Evolutionary conservation across 2,329 filamentous ascomycete species (phyloP).

Genomic region (Hymenoscyphus repandus): DNA sequence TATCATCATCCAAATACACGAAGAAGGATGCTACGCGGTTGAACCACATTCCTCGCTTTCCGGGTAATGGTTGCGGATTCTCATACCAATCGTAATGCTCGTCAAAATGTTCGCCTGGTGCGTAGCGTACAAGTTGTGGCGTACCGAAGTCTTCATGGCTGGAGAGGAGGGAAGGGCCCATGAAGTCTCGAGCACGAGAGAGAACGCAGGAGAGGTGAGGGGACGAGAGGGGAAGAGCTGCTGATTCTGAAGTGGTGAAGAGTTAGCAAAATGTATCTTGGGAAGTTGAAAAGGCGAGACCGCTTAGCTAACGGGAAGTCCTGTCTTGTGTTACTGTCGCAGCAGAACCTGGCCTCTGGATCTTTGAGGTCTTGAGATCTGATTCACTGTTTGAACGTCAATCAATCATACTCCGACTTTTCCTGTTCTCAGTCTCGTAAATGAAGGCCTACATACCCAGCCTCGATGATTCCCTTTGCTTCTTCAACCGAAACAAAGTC

Average conservation of each 20-base stretch:
- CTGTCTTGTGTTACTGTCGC: too few species aligned
- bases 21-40: constrained; percentile 16
- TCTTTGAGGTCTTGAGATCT: too few species aligned
- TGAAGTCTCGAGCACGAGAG: constrained; percentile 7
- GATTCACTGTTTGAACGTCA: too few species aligned
- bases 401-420: too few species aligned
- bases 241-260: constrained; percentile 4
- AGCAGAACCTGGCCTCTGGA: too few species aligned
- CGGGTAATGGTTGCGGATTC: constrained; percentile 3
- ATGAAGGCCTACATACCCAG: constrained; percentile 8
- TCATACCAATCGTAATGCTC: constrained; percentile 16
- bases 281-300: not conserved
- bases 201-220: constrained; percentile 11
- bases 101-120: constrained; percentile 11
- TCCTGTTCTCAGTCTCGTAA: too few species aligned
- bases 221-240: constrained; percentile 4
- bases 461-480: constrained; percentile 7
- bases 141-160: constrained; percentile 9
- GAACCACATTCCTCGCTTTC: not conserved
- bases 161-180: constrained; percentile 7
- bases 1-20: constrained; percentile 11
- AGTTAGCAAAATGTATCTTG: not conserved
- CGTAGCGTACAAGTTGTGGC: constrained; percentile 17
- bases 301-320: too few species aligned
- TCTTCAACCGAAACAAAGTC: constrained; percentile 15